phyloP scores from a whole-genome alignment of 257 asterid genomes.

The Solanum lycopersicoides region DNA sequence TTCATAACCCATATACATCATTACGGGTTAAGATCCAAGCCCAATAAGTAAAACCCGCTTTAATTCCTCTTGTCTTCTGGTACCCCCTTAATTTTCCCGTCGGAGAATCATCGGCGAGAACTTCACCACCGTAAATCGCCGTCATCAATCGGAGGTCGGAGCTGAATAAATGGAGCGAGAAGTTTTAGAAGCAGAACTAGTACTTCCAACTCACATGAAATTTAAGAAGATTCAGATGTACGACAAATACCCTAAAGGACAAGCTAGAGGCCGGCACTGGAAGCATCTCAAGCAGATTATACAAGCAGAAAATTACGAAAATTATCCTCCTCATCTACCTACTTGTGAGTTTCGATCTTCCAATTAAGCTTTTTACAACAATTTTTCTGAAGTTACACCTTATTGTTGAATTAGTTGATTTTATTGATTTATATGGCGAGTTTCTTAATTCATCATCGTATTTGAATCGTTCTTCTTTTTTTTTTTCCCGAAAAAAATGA shows the following conservation, averaged over 20 bases:
- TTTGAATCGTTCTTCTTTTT: too few relatives aligned
- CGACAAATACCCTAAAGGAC: constrained; percentile 92
- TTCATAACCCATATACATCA: too few relatives aligned
- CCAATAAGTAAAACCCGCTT: neutral
- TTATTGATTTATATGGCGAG: neutral
- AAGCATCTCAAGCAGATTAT: constrained; percentile 91
- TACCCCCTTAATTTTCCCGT: neutral
- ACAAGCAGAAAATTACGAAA: constrained; percentile 81
- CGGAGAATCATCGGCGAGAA: neutral
- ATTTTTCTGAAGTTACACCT: neutral
- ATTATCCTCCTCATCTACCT: constrained; percentile 51
- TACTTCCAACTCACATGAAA: constrained; percentile 59
- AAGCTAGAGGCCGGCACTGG: constrained; percentile 73
- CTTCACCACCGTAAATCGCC: neutral
- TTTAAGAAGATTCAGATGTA: constrained; percentile 88
- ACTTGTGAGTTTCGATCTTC: constrained; percentile 44
- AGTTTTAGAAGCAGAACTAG: constrained; percentile 79
- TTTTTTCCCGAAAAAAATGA: neutral
- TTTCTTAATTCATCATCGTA: neutral
- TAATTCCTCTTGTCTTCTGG: neutral
- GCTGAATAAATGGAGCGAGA: constrained; percentile 9
- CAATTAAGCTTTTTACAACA: neutral
- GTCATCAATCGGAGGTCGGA: neutral
- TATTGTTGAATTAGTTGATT: neutral
- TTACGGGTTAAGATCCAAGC: neutral